Conservation (phyloP, 805 yeast genomes). For the Teunomyces panamensis region DNA sequence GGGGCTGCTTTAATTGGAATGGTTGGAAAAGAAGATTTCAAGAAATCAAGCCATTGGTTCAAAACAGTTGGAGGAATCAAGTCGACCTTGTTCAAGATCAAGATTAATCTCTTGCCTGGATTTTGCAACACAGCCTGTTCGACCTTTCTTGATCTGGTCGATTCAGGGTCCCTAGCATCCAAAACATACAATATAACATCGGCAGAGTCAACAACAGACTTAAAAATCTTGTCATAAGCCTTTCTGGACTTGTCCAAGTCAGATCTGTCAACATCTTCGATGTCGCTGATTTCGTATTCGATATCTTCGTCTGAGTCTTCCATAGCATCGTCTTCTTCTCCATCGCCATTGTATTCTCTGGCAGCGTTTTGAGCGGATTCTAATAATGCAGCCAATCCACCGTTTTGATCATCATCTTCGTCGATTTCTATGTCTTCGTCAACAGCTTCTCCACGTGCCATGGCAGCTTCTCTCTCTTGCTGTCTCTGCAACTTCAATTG, state of each 20-base stretch:
- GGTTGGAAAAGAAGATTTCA: conserved; percentile 85
- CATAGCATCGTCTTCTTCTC: conserved; percentile 23
- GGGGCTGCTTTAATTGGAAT: conserved; percentile 82
- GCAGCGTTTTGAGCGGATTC: conserved; percentile 92
- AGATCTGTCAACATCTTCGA: conserved; percentile 39
- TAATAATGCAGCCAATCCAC: conserved; percentile 76
- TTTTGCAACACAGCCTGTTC: conserved; percentile 84
- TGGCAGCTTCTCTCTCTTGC: conserved; percentile 43
- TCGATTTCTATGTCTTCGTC: conserved; percentile 39
- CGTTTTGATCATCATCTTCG: conserved; percentile 38
- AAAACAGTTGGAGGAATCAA: conserved; percentile 82
- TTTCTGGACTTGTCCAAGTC: conserved; percentile 76
- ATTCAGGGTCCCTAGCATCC: conserved; percentile 97
- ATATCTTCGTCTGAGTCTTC: conserved; percentile 40
- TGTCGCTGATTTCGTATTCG: conserved; percentile 42
- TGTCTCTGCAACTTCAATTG: conserved; percentile 47
- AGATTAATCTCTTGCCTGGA: conserved; percentile 79
- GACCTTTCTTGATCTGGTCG: conserved; percentile 86
- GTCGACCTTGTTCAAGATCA: conserved; percentile 88
- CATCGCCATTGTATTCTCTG: conserved; percentile 62
- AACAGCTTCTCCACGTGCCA: conserved; percentile 36
- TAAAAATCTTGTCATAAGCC: conserved; percentile 92
- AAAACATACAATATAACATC: conserved; percentile 91
- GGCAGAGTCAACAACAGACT: conserved; percentile 86
- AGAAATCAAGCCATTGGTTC: conserved; percentile 77